phyloP scores from a whole-genome alignment of 768 basidiomycete genomes.

The Pseudohyphozyma bogoriensis region DNA sequence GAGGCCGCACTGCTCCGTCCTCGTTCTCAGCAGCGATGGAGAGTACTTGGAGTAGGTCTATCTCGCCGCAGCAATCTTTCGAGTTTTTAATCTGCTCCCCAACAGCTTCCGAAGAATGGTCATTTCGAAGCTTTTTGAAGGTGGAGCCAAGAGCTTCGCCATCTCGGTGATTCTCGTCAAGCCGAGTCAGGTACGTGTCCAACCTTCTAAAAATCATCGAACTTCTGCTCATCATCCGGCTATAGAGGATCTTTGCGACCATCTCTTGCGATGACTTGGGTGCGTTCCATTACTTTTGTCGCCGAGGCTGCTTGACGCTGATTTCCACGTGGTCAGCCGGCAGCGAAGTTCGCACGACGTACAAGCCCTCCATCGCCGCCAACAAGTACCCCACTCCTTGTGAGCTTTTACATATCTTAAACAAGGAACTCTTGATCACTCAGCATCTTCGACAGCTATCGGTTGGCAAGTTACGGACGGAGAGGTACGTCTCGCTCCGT shows the following conservation, averaged over 20 bases:
- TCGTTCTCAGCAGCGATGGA: slow-evolving; percentile 18
- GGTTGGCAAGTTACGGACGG: too few species aligned
- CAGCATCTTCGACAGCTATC: too few species aligned
- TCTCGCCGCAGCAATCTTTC: background rate
- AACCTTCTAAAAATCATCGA: background rate
- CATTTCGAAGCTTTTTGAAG: slow-evolving; percentile 5
- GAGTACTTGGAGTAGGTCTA: slow-evolving; percentile 23
- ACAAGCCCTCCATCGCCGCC: slow-evolving; percentile 7
- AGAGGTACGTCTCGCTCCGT: too few species aligned
- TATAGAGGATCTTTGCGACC: slow-evolving; percentile 13
- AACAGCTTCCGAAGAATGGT: slow-evolving; percentile 19
- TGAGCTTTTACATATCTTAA: background rate
- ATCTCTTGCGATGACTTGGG: slow-evolving; percentile 27
- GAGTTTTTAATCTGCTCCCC: too few species aligned
- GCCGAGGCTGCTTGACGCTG: background rate
- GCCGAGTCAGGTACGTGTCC: slow-evolving; percentile 20
- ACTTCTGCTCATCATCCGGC: background rate
- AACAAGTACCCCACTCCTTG: slow-evolving; percentile 16
- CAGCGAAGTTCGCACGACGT: slow-evolving; percentile 7
- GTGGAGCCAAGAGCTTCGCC: slow-evolving; percentile 12
- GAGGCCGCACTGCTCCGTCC: slow-evolving; percentile 12
- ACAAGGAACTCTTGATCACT: background rate
- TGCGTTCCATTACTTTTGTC: background rate
- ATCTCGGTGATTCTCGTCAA: slow-evolving; percentile 23
- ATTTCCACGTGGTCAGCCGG: slow-evolving; percentile 1